These are phyloP conservation scores for Torrubiellomyces zombiae DNA, from an alignment of 2,329 filamentous ascomycete species.

Conservation along the genomic window DNA sequence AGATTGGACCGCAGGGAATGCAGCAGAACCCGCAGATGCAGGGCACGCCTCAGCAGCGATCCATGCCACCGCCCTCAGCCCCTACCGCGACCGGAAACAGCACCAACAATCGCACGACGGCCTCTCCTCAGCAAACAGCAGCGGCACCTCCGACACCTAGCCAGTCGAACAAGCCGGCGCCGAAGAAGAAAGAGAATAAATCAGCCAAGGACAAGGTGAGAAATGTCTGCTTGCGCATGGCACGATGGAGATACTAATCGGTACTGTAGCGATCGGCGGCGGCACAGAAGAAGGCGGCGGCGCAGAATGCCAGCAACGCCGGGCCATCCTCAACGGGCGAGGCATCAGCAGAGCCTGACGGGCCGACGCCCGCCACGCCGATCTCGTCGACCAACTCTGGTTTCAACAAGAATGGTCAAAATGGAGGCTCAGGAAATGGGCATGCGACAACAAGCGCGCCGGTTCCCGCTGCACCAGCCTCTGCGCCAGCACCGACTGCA, in stretches of 20 bases:
- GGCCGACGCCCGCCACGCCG: constrained; percentile 44
- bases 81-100: constrained; percentile 30
- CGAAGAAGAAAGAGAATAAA: constrained; percentile 62
- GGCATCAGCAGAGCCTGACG: constrained; percentile 35
- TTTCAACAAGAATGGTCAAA: constrained; percentile 23
- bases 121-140: constrained; percentile 45
- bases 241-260: neutral
- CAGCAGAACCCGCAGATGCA: constrained; percentile 32
- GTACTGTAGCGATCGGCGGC: constrained; percentile 28
- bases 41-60: constrained; percentile 55
- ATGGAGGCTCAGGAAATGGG: constrained; percentile 12
- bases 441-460: constrained; percentile 6
- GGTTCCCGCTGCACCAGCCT: constrained; percentile 8
- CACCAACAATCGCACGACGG: constrained; percentile 37
- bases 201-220: constrained; percentile 52
- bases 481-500: constrained; percentile 13
- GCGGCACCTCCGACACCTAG: constrained; percentile 62
- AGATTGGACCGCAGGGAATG: constrained; percentile 22
- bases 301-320: constrained; percentile 29
- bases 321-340: constrained; percentile 42
- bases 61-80: constrained; percentile 51
- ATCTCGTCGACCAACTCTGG: constrained; percentile 40
- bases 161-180: constrained; percentile 53
- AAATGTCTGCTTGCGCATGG: constrained; percentile 1
- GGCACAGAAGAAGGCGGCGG: constrained; percentile 44